Evolutionary conservation across 2,329 filamentous ascomycete species (phyloP).

Genomic region (Cladosporium colombiae): DNA sequence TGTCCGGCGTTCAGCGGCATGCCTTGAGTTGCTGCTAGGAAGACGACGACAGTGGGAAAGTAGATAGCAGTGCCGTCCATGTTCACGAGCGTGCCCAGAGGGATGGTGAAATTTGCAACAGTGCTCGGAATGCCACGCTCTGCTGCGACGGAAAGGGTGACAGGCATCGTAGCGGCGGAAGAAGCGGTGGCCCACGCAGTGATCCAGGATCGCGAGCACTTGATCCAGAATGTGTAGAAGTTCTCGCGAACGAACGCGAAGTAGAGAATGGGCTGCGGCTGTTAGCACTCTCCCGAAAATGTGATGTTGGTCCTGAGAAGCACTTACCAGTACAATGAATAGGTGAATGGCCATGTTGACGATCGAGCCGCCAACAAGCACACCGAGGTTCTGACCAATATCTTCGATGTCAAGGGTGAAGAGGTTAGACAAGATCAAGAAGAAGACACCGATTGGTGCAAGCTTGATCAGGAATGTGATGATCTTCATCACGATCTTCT

Average conservation of each 20-base stretch:
- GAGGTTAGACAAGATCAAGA: slow-evolving; percentile 55
- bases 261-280: slow-evolving; percentile 43
- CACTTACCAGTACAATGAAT: slow-evolving; percentile 4
- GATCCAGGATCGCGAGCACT: slow-evolving; percentile 54
- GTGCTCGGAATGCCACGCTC: slow-evolving; percentile 46
- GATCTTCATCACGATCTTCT: slow-evolving; percentile 49
- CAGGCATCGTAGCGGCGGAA: slow-evolving; percentile 54
- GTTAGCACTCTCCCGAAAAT: not conserved
- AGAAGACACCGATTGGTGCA: slow-evolving; percentile 57
- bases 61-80: slow-evolving; percentile 60
- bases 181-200: slow-evolving; percentile 58
- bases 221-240: slow-evolving; percentile 52
- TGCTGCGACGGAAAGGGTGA: slow-evolving; percentile 48
- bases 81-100: slow-evolving; percentile 53
- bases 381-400: slow-evolving; percentile 53
- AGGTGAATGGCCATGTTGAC: slow-evolving; percentile 46
- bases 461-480: slow-evolving; percentile 53
- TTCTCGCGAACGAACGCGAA: slow-evolving; percentile 47
- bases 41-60: slow-evolving; percentile 56
- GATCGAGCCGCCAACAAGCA: slow-evolving; percentile 52
- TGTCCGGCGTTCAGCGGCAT: slow-evolving; percentile 45
- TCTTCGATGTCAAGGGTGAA: slow-evolving; percentile 51
- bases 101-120: slow-evolving; percentile 50
- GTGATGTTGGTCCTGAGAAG: not conserved
- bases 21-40: slow-evolving; percentile 55